Evolutionary conservation across 192 early-diverging fungal genomes (phyloP), one percentile per base, ranked within the genome.

Genomic region (Coemansia interrupta): DNA sequence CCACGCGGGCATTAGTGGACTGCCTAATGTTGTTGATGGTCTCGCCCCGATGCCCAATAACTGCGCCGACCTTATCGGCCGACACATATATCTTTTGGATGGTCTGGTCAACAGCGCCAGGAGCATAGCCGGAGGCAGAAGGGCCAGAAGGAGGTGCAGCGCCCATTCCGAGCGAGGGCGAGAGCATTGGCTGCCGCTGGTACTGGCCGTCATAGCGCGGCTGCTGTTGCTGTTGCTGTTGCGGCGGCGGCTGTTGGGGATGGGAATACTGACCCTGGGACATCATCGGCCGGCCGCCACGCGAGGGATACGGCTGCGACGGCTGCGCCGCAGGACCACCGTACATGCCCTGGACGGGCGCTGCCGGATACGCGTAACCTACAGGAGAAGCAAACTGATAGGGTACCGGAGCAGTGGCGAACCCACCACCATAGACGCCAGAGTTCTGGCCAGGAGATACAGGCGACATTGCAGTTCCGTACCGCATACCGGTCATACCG

Each of bases 41-140:
- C 52, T 80, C 77, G 17, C 77, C 77, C 19, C 68, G 63, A n/a
- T 71, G 71, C 12, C 77, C 77, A 55, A 80, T 80, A 18, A 80
- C 61, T 1, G 71, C 77, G 5, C 77, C 77, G 7, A 73, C 65
- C 24, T 63, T 69, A 23, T 80, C 71, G 8, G 63, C 63, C 1
- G 77, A 66, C 22, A 80, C 68, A 44, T 72, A 80, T 24, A 80
- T 80, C 49, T 80, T 71, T 63, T 80, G 77, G 10, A 78, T 62
- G 12, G 75, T 71, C 62, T 78, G 74, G 7, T 61, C 58, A 9
- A 48, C 58, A 26, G 60, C 44, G 18, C 47, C 45, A 6, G 46
- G 19, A 3, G 56, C 53, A 11, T 45, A 38, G 1, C 68, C 63
- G n/a, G 56, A 49, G 19, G 46, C 30, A 12, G 46, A 45, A 26